Base-by-base conservation (phyloP, 305 asterid genomes). In the Caryopteris hybrid region DNA sequence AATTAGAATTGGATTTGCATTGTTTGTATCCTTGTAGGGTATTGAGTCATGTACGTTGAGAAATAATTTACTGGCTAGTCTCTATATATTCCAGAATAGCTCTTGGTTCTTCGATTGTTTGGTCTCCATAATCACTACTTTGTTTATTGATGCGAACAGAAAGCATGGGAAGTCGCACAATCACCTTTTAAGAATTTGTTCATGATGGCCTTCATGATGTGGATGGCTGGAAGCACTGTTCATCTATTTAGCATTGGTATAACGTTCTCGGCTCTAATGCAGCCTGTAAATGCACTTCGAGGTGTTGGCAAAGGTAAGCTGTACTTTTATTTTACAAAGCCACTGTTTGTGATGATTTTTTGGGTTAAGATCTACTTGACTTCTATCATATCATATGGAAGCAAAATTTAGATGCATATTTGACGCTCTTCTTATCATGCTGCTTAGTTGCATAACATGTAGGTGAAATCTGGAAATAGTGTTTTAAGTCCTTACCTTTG, bases 151-250 rank as follows among this genome's bases (percentile, higher is more conserved):
- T 78, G 17, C 79, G 71, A 73, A 72, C 83, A 93, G 97, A 93
- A 93, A 93, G 99, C 97, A 65, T 93, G 99, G 99, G 97, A 88
- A 82, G 94, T 88, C 43, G 99, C 99, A 20, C 99, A 90, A 81
- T 95, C 99, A 18, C 99, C 99, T 17, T 70, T 82, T 29, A 90
- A 91, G 95, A 93, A 90, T 81, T 83, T 90, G 88, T 64, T 90
- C 68, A 90, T 93, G 99, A 86, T 93, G 96, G 99, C 86, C 61
- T 93, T 93, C 81, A 93, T 93, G 97, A 91, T 91, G 97, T 91
- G 96, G 97, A 91, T 88, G 99, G 95, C 99, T 70, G 99, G 96
- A 72, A 94, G 90, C 84, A 91, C 99, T 6, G 97, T 94, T 54
- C 99, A 94, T 78, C 81, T 94, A 25, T 94, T 94, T 73, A 91